Conservation (phyloP, 441 rosid species). For the Pelargonium myrrhifolium region DNA sequence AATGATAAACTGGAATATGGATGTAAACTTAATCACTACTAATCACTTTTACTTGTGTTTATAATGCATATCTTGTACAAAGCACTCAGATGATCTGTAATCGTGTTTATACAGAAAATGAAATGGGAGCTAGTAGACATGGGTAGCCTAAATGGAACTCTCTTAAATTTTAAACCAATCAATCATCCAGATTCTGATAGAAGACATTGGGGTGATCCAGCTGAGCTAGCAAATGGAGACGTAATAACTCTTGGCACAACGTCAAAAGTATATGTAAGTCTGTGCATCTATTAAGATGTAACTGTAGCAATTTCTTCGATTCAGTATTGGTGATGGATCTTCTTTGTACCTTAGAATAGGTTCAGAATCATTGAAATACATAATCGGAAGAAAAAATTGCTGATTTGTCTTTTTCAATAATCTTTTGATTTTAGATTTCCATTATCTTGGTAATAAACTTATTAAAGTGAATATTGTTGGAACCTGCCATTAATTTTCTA, state of each 20-base stretch:
- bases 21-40: slow-evolving; percentile 38
- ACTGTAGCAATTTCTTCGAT: slow-evolving; percentile 12
- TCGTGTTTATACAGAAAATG: slow-evolving; percentile 42
- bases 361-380: not conserved
- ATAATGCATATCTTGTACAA: slow-evolving; percentile 1
- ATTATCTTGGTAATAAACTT: too few species aligned
- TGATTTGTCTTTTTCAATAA: not conserved
- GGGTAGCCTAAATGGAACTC: slow-evolving; percentile 92
- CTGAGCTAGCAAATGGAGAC: slow-evolving; percentile 69
- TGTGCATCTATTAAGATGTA: slow-evolving; percentile 13
- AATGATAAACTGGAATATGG: slow-evolving; percentile 73
- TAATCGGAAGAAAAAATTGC: slow-evolving; percentile 3
- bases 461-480: too few species aligned
- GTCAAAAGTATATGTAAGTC: slow-evolving; percentile 59
- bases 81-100: not conserved
- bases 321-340: not conserved
- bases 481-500: too few species aligned
- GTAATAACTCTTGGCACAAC: slow-evolving; percentile 80
- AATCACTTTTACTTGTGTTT: slow-evolving; percentile 13
- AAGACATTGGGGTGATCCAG: slow-evolving; percentile 68
- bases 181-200: slow-evolving; percentile 58
- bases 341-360: not conserved
- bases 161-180: slow-evolving; percentile 61
- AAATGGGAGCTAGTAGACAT: slow-evolving; percentile 95
- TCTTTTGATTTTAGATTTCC: not conserved